Evolutionary conservation across 164 flowering plant genomes (phyloP).

Genomic region (Magnolia officinalis): DNA sequence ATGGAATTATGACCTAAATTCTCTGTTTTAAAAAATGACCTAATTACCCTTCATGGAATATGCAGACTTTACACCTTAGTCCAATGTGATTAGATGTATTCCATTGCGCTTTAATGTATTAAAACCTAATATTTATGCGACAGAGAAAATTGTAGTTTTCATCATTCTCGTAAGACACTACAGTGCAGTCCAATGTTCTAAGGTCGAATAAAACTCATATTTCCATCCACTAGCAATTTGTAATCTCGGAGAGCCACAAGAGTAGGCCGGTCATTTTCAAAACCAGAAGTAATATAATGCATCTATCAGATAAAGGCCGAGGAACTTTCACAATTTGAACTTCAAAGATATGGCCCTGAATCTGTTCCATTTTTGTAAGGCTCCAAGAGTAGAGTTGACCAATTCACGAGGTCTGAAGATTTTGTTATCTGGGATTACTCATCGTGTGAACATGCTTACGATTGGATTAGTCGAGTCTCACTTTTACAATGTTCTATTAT

Average conservation of each 20-base stretch:
- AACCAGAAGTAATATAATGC: neutral
- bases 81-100: neutral
- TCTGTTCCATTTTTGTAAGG: slow-evolving; percentile 52
- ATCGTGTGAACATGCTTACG: slow-evolving; percentile 37
- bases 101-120: neutral
- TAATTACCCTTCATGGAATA: too few relatives aligned
- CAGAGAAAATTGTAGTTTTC: neutral
- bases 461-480: slow-evolving; percentile 44
- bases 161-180: neutral
- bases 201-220: too few relatives aligned
- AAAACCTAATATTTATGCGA: neutral
- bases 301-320: neutral
- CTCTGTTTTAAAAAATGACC: too few relatives aligned
- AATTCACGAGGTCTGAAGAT: slow-evolving; percentile 80
- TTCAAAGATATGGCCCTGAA: neutral
- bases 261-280: neutral
- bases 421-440: slow-evolving; percentile 40
- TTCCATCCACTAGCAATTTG: neutral
- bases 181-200: neutral
- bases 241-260: neutral
- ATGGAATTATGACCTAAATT: too few relatives aligned
- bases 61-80: neutral
- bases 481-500: slow-evolving; percentile 32
- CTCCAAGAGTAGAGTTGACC: slow-evolving; percentile 61
- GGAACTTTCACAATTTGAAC: neutral